phyloP scores from a whole-genome alignment of 805 yeast species.

The Isabelozyma gotoi region DNA sequence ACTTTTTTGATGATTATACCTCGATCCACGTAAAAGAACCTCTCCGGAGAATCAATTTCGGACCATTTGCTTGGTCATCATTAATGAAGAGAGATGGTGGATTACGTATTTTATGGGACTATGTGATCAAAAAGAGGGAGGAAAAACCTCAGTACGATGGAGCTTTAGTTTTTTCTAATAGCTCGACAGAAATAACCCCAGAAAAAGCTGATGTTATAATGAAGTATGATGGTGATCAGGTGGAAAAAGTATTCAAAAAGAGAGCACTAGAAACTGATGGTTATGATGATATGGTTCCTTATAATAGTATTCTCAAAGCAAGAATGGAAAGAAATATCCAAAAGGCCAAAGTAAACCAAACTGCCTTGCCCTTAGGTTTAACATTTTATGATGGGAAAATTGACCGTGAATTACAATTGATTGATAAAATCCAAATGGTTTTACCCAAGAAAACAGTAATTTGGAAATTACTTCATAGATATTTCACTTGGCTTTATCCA shows the following conservation, averaged over 20 bases:
- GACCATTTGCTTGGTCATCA: conserved; percentile 41
- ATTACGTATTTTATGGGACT: conserved; percentile 32
- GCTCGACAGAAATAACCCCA: conserved; percentile 15
- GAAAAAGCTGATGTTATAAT: conserved; percentile 22
- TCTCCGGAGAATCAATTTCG: conserved; percentile 30
- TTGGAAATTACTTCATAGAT: conserved; percentile 43
- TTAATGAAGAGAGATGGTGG: conserved; percentile 34
- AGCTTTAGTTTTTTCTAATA: conserved; percentile 21
- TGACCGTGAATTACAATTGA: conserved; percentile 25
- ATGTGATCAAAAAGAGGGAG: conserved; percentile 16
- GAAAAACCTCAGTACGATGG: conserved; percentile 14
- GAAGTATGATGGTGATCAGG: conserved; percentile 1
- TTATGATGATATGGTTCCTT: conserved; percentile 31
- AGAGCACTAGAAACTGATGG: conserved; percentile 36
- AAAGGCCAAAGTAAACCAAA: conserved; percentile 12
- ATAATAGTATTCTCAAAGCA: conserved; percentile 19
- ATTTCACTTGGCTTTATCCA: conserved; percentile 45
- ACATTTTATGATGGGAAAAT: conserved; percentile 32
- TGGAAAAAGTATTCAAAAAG: conserved; percentile 28
- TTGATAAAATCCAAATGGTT: conserved; percentile 31
- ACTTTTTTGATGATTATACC: conserved; percentile 34
- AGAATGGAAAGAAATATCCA: conserved; percentile 10
- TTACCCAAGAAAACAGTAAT: conserved; percentile 39
- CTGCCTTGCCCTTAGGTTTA: conserved; percentile 27
- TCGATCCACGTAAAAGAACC: conserved; percentile 29